Evolutionary conservation across 2,329 filamentous ascomycete species (phyloP).

Genomic region (Penicillium aurantiogriseum): DNA sequence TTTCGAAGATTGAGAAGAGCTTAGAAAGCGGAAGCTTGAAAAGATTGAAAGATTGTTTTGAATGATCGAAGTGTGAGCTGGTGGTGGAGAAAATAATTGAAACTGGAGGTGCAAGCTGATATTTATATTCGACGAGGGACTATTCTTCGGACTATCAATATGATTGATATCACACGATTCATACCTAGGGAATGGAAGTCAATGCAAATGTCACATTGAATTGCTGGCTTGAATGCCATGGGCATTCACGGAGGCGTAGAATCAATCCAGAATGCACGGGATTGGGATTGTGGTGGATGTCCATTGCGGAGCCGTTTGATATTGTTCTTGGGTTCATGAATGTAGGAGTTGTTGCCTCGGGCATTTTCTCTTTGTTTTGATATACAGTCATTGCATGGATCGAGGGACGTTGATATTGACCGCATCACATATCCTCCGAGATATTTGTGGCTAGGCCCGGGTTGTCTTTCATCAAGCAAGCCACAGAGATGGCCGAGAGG

Average conservation of each 20-base stretch:
- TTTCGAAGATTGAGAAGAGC: constrained; percentile 22
- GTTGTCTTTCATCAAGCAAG: neutral
- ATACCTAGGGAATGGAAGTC: neutral
- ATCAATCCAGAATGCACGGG: neutral
- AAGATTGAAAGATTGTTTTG: constrained; percentile 15
- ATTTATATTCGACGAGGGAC: constrained; percentile 1
- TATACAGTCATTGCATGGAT: neutral
- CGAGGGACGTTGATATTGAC: neutral
- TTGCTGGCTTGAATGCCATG: neutral
- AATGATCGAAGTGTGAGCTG: constrained; percentile 11
- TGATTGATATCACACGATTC: neutral
- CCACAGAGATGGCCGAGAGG: neutral
- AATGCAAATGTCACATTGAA: neutral
- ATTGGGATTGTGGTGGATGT: neutral
- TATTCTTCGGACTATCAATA: neutral
- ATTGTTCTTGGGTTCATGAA: constrained; percentile 7
- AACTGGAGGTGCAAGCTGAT: neutral
- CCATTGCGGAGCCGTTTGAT: constrained; percentile 1
- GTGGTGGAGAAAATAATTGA: constrained; percentile 9
- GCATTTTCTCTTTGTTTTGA: neutral
- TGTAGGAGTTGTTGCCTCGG: neutral
- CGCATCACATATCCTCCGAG: neutral
- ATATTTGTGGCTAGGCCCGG: neutral
- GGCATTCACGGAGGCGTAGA: neutral
- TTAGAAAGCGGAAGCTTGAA: constrained; percentile 15